Conservation (phyloP, 2,329 filamentous ascomycete species). For the Coniochaeta ligniaria region DNA sequence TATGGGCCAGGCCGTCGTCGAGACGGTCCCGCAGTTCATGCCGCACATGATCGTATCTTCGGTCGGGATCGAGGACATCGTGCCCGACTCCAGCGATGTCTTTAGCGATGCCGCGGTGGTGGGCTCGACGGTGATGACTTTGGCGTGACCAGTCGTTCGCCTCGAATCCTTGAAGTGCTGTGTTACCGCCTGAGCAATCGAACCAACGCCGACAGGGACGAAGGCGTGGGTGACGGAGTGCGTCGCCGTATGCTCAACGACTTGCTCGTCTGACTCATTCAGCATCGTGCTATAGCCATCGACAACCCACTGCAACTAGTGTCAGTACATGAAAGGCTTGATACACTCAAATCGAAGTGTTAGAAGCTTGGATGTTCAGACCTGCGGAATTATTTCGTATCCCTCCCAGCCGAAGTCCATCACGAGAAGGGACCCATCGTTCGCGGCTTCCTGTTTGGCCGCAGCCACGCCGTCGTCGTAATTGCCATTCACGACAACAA, state of each 20-base stretch:
- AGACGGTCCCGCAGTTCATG: slow-evolving; percentile 66
- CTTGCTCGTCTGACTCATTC: slow-evolving; percentile 57
- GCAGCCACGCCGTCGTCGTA: slow-evolving; percentile 58
- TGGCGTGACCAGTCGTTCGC: neutral
- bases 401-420: slow-evolving; percentile 63
- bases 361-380: slow-evolving; percentile 15
- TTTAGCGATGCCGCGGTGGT: slow-evolving; percentile 54
- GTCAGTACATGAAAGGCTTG: neutral
- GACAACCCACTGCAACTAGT: slow-evolving; percentile 55
- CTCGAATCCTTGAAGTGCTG: slow-evolving; percentile 48
- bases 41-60: slow-evolving; percentile 65
- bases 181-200: slow-evolving; percentile 62
- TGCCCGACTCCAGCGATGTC: slow-evolving; percentile 41
- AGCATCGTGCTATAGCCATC: slow-evolving; percentile 73
- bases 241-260: slow-evolving; percentile 29
- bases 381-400: slow-evolving; percentile 58
- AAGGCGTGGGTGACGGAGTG: slow-evolving; percentile 43
- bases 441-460: slow-evolving; percentile 32
- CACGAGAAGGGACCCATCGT: slow-evolving; percentile 45
- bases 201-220: slow-evolving; percentile 65
- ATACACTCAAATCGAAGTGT: neutral
- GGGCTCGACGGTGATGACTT: slow-evolving; percentile 64
- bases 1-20: slow-evolving; percentile 55
- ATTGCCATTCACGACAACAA: slow-evolving; percentile 45
- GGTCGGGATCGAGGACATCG: slow-evolving; percentile 43